Evolutionary conservation across 2,329 filamentous ascomycete species (phyloP).

Genomic region (Colletotrichum sp.): DNA sequence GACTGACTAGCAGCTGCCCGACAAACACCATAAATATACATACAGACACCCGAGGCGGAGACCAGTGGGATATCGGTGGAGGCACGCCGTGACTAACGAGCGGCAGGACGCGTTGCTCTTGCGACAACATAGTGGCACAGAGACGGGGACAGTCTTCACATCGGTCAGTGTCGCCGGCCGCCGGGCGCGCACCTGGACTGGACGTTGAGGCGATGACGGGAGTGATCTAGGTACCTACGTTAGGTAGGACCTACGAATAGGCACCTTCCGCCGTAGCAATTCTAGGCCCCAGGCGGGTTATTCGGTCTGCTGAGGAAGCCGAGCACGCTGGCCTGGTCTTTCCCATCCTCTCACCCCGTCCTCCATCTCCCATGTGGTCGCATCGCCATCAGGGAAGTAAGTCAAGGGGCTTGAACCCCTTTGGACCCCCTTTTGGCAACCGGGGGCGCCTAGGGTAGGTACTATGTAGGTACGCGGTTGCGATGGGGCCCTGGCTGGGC

Average conservation of each 20-base stretch:
- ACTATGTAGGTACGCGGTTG: neutral
- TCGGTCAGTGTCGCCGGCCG: neutral
- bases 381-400: neutral
- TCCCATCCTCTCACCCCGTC: neutral
- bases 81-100: constrained; percentile 10
- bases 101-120: constrained; percentile 15
- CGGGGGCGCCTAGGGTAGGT: too few relatives aligned
- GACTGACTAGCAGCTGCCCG: neutral
- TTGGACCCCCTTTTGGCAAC: neutral
- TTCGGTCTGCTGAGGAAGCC: neutral
- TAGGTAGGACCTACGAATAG: too few relatives aligned
- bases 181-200: too few relatives aligned
- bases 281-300: neutral
- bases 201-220: too few relatives aligned
- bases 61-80: constrained; percentile 1
- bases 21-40: neutral
- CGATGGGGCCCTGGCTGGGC: neutral
- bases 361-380: neutral
- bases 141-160: neutral
- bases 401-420: neutral
- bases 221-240: too few relatives aligned
- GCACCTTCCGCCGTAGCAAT: too few relatives aligned
- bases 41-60: neutral
- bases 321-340: neutral
- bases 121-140: neutral